Evolutionary conservation across 169 alveolate genomes (phyloP).

Genomic region (Neospora caninum): DNA sequence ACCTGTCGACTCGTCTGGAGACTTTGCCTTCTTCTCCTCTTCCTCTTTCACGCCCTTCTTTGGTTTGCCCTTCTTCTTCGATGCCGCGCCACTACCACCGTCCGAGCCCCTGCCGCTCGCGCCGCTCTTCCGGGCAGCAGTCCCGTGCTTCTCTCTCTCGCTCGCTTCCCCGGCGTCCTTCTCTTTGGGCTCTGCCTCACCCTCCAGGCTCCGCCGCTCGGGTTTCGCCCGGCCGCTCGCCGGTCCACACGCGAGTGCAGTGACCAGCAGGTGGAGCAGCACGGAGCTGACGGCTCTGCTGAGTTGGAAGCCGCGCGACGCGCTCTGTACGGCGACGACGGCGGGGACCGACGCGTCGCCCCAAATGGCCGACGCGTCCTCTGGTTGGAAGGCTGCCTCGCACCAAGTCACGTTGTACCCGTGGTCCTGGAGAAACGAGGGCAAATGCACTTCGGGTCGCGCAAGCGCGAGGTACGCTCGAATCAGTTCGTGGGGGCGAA

Average conservation of each 20-base stretch:
- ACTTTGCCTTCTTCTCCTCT: neutral
- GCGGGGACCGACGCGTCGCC: conserved; percentile 24
- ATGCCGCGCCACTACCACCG: neutral
- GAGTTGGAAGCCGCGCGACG: neutral
- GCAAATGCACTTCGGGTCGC: conserved; percentile 27
- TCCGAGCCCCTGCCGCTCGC: neutral
- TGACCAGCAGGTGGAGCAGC: conserved; percentile 16
- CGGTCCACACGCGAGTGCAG: conserved; percentile 35
- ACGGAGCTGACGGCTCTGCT: conserved; percentile 52
- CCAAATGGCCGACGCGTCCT: neutral
- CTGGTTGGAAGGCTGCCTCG: conserved; percentile 42
- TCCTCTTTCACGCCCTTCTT: neutral
- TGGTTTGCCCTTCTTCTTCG: no score
- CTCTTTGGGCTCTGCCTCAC: neutral
- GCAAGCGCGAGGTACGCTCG: conserved; percentile 17
- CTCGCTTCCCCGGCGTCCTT: neutral
- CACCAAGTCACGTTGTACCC: neutral
- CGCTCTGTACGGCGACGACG: neutral
- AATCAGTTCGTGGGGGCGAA: conserved; percentile 50
- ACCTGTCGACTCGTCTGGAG: neutral
- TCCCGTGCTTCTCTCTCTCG: neutral
- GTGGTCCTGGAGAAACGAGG: neutral
- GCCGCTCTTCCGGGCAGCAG: neutral
- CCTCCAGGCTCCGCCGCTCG: neutral
- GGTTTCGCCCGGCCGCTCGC: neutral